phyloP scores from a whole-genome alignment of 805 yeast genomes.

The Brettanomyces naardenensis region DNA sequence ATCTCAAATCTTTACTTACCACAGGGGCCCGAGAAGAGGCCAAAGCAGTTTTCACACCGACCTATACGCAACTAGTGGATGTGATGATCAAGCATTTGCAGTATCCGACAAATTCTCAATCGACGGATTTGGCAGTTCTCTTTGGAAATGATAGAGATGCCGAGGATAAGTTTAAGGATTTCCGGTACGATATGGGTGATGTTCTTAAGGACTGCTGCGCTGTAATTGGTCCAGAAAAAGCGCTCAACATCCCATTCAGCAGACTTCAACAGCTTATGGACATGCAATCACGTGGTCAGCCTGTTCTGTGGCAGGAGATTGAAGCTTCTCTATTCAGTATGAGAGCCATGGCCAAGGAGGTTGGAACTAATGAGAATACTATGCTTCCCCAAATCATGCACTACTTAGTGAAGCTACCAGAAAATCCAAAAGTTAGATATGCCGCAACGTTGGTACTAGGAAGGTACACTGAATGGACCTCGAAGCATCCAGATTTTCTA shows the following conservation, averaged over 20 bases:
- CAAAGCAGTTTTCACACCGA: slow-evolving; percentile 39
- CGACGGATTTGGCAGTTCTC: slow-evolving; percentile 32
- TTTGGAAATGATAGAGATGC: slow-evolving; percentile 69
- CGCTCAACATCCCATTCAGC: slow-evolving; percentile 63
- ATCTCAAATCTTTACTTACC: slow-evolving; percentile 62
- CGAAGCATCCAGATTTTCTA: slow-evolving; percentile 72
- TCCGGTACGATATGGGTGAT: slow-evolving; percentile 95
- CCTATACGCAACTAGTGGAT: slow-evolving; percentile 50
- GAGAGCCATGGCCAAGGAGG: slow-evolving; percentile 93
- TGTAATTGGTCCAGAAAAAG: slow-evolving; percentile 69
- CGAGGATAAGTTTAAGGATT: slow-evolving; percentile 89
- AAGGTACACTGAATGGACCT: slow-evolving; percentile 94
- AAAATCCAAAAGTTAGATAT: slow-evolving; percentile 78
- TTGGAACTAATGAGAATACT: slow-evolving; percentile 52
- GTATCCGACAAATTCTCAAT: slow-evolving; percentile 48
- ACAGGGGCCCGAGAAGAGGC: slow-evolving; percentile 51
- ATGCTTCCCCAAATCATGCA: slow-evolving; percentile 75
- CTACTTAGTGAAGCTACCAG: slow-evolving; percentile 62
- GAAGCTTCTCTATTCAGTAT: slow-evolving; percentile 88
- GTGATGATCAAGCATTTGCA: slow-evolving; percentile 62
- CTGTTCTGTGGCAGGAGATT: slow-evolving; percentile 68
- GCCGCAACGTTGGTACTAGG: slow-evolving; percentile 92
- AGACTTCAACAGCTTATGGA: slow-evolving; percentile 39
- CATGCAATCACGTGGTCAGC: slow-evolving; percentile 20
- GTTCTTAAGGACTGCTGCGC: slow-evolving; percentile 94